Percentiles rank a stretch among this genome's conserved stretches.
Evolutionary conservation across 2,329 filamentous ascomycete genomes (phyloP).

Genomic region (Chalaropsis thielavioides): DNA sequence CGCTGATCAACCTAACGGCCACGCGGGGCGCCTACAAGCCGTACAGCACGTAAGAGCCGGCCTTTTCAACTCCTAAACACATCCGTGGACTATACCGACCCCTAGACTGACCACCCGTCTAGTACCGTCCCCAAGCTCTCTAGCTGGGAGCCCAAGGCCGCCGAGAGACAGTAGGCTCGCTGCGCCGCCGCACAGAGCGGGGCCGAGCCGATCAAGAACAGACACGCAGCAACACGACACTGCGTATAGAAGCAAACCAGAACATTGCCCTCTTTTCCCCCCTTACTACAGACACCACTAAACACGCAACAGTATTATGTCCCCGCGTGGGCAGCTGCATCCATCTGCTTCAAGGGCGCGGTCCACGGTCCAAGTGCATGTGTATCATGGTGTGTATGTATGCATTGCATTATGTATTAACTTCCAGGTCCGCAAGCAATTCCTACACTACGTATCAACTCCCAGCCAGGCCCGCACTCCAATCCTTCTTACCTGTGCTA

Average conservation of each 20-base stretch:
- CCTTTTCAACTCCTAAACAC: conserved; percentile 22
- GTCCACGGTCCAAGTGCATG: no score
- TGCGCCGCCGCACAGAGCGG: neutral
- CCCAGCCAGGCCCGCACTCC: neutral
- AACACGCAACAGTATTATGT: no score
- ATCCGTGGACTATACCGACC: neutral
- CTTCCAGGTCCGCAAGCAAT: neutral
- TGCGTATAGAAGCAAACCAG: conserved; percentile 1
- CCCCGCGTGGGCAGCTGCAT: no score
- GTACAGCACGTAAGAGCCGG: conserved; percentile 93
- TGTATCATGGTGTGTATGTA: neutral
- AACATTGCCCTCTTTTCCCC: neutral
- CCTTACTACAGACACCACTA: neutral
- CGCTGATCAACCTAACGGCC: conserved; percentile 61
- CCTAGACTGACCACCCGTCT: neutral
- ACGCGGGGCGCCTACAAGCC: conserved; percentile 74
- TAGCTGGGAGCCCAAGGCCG: conserved; percentile 35
- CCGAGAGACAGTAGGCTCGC: conserved; percentile 20
- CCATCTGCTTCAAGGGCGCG: no score
- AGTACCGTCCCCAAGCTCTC: conserved; percentile 41
- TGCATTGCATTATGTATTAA: neutral
- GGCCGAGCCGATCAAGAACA: conserved; percentile 7
- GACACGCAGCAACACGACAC: conserved; percentile 7
- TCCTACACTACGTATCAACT: neutral
- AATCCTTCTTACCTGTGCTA: neutral